Evolutionary conservation across 148 eudicot species (phyloP).

Genomic region (Chenopodium quinoa): DNA sequence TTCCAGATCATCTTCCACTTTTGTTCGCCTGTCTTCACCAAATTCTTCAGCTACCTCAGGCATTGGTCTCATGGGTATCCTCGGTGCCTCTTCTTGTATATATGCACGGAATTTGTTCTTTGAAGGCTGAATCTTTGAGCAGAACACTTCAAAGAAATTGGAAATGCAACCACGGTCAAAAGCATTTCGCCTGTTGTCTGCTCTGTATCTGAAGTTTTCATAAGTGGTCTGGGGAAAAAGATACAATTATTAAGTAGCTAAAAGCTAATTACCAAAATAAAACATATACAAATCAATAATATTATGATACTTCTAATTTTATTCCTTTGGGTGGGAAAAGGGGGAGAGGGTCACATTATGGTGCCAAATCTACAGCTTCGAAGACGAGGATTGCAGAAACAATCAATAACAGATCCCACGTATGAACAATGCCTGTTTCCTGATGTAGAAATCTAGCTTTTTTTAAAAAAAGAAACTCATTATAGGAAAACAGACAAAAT

Average conservation of each 20-base stretch:
- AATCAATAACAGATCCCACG: too few relatives aligned
- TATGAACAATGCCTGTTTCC: neutral
- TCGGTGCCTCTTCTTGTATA: slow-evolving; percentile 45
- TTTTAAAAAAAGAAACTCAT: too few relatives aligned
- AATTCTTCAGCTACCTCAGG: slow-evolving; percentile 29
- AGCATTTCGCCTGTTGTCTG: slow-evolving; percentile 51
- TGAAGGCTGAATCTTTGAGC: slow-evolving; percentile 49
- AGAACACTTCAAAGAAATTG: slow-evolving; percentile 61
- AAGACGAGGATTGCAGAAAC: too few relatives aligned
- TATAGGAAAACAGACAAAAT: neutral
- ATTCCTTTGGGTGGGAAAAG: too few relatives aligned
- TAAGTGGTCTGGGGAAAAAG: slow-evolving; percentile 59
- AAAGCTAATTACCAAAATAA: neutral
- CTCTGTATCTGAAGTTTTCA: slow-evolving; percentile 65
- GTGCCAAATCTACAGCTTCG: too few relatives aligned
- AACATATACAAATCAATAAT: neutral
- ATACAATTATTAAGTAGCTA: slow-evolving; percentile 9
- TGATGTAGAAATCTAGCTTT: neutral
- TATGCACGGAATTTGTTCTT: slow-evolving; percentile 50
- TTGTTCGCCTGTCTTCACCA: slow-evolving; percentile 42
- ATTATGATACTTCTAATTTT: neutral
- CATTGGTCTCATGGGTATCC: slow-evolving; percentile 33
- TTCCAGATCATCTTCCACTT: slow-evolving; percentile 71
- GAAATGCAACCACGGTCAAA: slow-evolving; percentile 54
- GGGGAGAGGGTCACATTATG: too few relatives aligned